A percentile compares a stretch with the other conserved stretches of the same genome.
Evolutionary conservation across 306 rosid genomes (phyloP).

Genomic region (Fragaria vesca): DNA sequence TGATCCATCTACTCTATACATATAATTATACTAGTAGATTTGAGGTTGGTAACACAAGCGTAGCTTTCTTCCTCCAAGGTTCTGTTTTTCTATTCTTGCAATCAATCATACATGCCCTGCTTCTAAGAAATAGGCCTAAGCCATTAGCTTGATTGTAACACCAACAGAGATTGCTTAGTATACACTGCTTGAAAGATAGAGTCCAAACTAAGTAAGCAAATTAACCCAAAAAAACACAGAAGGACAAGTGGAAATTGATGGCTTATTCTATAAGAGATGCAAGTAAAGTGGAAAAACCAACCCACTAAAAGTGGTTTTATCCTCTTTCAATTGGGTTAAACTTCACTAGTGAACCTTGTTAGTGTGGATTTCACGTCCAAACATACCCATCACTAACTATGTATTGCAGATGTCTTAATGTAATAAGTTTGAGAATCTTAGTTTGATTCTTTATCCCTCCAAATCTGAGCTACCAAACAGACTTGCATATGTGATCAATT

Average conservation of each 20-base stretch:
- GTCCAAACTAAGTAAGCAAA: constrained; percentile 66
- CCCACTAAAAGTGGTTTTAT: constrained; percentile 33
- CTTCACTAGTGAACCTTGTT: neutral
- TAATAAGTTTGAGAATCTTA: neutral
- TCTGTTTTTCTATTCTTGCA: constrained; percentile 34
- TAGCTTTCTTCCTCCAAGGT: constrained; percentile 33
- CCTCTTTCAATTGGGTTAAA: constrained; percentile 34
- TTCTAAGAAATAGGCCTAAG: constrained; percentile 56
- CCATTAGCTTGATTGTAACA: constrained; percentile 36
- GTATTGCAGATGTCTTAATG: constrained; percentile 3
- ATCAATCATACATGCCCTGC: constrained; percentile 52
- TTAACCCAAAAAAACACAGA: neutral
- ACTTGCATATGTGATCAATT: constrained; percentile 31
- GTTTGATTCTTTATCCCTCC: constrained; percentile 10
- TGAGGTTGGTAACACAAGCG: constrained; percentile 11
- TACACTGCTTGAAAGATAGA: constrained; percentile 58
- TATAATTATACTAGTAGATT: neutral
- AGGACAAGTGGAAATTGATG: constrained; percentile 15
- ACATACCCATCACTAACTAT: constrained; percentile 22
- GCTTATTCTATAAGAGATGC: constrained; percentile 67
- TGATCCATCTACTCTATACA: constrained; percentile 1
- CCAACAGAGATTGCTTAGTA: constrained; percentile 46
- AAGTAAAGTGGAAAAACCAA: constrained; percentile 41
- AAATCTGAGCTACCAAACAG: constrained; percentile 55
- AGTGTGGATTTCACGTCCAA: constrained; percentile 24